These are phyloP conservation scores for Hypoxylon sp. DNA, from an alignment of 2,329 filamentous ascomycete genomes.

Conservation along the genomic window DNA sequence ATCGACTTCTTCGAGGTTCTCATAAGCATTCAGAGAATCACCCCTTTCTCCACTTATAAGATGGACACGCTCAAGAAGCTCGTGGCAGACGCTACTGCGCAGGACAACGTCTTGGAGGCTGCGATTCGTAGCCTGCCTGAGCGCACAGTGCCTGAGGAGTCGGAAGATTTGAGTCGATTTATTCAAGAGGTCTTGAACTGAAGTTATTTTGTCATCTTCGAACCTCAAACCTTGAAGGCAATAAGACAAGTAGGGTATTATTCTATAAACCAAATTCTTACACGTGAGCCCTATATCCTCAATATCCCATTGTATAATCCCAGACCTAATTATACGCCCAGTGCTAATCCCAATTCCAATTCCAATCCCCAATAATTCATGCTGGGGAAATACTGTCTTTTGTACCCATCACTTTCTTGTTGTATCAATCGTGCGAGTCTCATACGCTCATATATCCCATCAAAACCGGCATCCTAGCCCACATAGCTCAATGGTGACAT, in stretches of 20 bases:
- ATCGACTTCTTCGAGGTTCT: slow-evolving; percentile 64
- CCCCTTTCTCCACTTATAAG: slow-evolving; percentile 49
- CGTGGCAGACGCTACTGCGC: slow-evolving; percentile 51
- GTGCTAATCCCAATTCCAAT: too few relatives aligned
- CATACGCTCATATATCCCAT: slow-evolving; percentile 8
- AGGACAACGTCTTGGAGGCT: slow-evolving; percentile 51
- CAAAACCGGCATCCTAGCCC: slow-evolving; percentile 42
- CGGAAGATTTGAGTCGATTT: slow-evolving; percentile 57
- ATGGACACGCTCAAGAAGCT: slow-evolving; percentile 51
- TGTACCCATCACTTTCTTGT: too few relatives aligned
- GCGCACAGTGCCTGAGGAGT: slow-evolving; percentile 60
- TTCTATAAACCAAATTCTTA: slow-evolving; percentile 7
- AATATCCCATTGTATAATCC: slow-evolving; percentile 8
- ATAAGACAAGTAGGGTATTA: slow-evolving; percentile 19
- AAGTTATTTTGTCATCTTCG: slow-evolving; percentile 20
- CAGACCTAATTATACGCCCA: slow-evolving; percentile 7
- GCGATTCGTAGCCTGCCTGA: slow-evolving; percentile 56
- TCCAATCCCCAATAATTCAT: too few relatives aligned
- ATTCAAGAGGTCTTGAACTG: slow-evolving; percentile 52
- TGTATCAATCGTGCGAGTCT: neutral
- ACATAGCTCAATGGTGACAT: slow-evolving; percentile 39
- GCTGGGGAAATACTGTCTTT: too few relatives aligned
- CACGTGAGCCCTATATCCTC: slow-evolving; percentile 14
- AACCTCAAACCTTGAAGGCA: neutral
- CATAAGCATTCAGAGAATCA: slow-evolving; percentile 57